phyloP scores from a whole-genome alignment of 179 eudicot genomes.

The Beta macrorhiza region DNA sequence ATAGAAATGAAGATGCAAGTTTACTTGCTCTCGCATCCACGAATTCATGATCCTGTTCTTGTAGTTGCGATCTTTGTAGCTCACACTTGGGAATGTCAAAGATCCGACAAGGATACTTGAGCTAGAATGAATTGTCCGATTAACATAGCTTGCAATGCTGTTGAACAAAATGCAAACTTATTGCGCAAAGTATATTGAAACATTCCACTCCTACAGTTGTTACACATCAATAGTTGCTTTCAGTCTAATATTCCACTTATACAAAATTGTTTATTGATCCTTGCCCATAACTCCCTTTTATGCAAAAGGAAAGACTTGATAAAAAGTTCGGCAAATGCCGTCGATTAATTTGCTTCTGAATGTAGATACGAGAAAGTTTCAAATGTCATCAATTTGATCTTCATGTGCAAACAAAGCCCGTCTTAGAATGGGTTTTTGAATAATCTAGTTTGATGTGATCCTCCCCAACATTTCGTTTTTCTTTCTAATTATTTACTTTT shows the following conservation, averaged over 20 bases:
- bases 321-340: not conserved
- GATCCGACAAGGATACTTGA: too few relatives aligned
- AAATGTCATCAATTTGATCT: not conserved
- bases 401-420: not conserved
- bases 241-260: not conserved
- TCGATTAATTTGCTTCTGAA: not conserved
- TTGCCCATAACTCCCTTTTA: not conserved
- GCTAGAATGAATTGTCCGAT: too few relatives aligned
- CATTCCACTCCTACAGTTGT: not conserved
- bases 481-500: too few relatives aligned
- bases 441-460: not conserved
- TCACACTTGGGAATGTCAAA: not conserved
- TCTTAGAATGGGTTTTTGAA: not conserved
- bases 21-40: too few relatives aligned
- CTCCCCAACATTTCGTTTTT: not conserved
- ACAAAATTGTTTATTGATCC: not conserved
- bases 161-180: not conserved
- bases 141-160: not conserved
- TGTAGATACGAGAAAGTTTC: not conserved
- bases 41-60: not conserved
- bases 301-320: not conserved
- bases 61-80: not conserved
- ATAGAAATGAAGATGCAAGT: not conserved
- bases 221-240: not conserved
- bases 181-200: too few relatives aligned